Evolutionary conservation across 139 green algal genomes (phyloP).

Genomic region (Chlorella sorokiniana): DNA sequence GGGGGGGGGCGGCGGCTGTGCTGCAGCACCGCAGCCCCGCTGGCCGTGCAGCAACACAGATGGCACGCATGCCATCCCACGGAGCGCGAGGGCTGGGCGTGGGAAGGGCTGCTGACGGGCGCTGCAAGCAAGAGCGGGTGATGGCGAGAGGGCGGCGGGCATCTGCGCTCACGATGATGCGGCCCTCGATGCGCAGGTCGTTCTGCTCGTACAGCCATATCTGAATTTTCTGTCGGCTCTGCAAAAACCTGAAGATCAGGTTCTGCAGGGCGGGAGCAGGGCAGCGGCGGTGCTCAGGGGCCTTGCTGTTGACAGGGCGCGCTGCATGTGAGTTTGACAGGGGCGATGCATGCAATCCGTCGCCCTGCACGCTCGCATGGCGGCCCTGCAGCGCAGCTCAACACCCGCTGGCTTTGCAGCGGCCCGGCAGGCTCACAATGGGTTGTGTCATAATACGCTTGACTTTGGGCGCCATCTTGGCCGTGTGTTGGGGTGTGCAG

Average conservation of each 20-base stretch:
- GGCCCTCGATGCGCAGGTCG: constrained; percentile 92
- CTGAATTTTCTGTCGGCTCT: constrained; percentile 92
- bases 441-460: constrained; percentile 89
- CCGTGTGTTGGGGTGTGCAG: background rate
- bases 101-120: background rate
- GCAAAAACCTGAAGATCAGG: constrained; percentile 98
- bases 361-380: background rate
- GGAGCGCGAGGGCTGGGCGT: background rate
- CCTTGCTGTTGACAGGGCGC: too few species aligned
- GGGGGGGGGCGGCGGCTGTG: too few species aligned
- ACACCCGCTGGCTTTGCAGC: background rate
- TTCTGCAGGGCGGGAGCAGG: constrained; percentile 64
- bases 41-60: too few species aligned
- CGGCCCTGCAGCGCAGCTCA: background rate
- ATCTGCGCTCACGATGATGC: constrained; percentile 86
- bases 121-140: background rate
- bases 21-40: too few species aligned
- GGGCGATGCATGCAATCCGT: background rate
- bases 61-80: too few species aligned
- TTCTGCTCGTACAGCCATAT: constrained; percentile 98
- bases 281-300: background rate
- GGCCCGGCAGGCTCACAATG: constrained; percentile 57
- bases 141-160: background rate
- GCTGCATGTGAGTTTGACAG: too few species aligned
- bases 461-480: constrained; percentile 38